A percentile compares a stretch with the other conserved stretches of the same genome.
Evolutionary conservation across 2,329 filamentous ascomycete genomes (phyloP).

Genomic region (Fusarium verticillioides): DNA sequence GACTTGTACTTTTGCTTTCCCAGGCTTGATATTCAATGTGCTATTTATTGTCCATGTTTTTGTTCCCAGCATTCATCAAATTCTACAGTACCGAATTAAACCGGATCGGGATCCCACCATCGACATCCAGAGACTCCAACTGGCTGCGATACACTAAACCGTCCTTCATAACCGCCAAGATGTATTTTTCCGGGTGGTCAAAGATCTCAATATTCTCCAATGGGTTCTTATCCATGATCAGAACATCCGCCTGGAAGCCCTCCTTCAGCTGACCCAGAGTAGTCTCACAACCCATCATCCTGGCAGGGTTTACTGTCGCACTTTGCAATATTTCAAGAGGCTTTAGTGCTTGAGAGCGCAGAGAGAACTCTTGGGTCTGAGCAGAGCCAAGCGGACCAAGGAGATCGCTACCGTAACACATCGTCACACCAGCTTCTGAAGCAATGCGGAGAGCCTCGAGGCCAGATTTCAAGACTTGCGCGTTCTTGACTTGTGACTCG

Average conservation of each 20-base stretch:
- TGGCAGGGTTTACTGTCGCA: not conserved
- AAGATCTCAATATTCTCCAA: not conserved
- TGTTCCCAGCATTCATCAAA: rapidly evolving
- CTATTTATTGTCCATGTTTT: too few relatives aligned
- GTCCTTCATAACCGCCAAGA: not conserved
- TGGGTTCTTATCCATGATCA: not conserved
- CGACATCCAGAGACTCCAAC: not conserved
- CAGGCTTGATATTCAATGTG: not conserved
- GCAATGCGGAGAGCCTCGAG: not conserved
- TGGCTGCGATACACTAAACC: not conserved
- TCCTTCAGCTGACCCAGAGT: not conserved
- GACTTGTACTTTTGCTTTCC: not conserved
- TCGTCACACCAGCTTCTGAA: not conserved
- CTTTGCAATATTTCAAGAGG: not conserved
- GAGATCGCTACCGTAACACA: not conserved
- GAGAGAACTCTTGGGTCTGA: not conserved
- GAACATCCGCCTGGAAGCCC: not conserved
- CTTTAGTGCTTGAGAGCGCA: not conserved
- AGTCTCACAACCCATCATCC: not conserved
- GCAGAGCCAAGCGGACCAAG: not conserved
- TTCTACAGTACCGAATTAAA: not conserved
- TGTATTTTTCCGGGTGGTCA: not conserved
- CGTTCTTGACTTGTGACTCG: not conserved
- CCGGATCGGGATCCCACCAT: not conserved
- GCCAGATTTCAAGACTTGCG: not conserved